Evolutionary conservation across 1,139 yeast genomes (phyloP).

Genomic region (Pichia sp.): DNA sequence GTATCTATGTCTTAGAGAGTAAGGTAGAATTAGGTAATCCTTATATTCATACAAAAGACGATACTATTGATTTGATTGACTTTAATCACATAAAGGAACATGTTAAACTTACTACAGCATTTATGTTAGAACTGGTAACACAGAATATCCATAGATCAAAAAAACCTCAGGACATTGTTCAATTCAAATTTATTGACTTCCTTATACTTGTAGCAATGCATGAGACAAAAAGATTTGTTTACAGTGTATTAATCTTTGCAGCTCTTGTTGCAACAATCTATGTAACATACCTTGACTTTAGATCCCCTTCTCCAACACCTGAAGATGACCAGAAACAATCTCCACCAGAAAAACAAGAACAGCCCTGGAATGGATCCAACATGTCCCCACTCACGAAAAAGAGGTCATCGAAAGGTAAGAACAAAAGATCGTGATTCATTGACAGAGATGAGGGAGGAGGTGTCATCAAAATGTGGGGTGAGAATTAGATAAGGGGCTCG

Average conservation of each 20-base stretch:
- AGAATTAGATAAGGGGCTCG: neutral
- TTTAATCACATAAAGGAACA: constrained; percentile 75
- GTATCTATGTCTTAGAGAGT: constrained; percentile 75
- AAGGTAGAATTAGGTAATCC: constrained; percentile 57
- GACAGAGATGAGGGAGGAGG: neutral
- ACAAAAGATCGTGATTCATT: neutral
- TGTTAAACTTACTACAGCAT: constrained; percentile 65
- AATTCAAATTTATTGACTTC: constrained; percentile 17
- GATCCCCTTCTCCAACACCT: neutral
- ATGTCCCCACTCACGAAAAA: neutral
- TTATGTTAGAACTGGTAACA: constrained; percentile 52
- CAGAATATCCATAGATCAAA: neutral
- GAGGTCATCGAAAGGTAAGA: neutral
- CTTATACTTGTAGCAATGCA: constrained; percentile 16
- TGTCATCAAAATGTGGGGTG: neutral
- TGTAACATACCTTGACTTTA: constrained; percentile 6
- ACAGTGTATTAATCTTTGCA: constrained; percentile 12
- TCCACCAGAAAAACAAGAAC: too few species aligned
- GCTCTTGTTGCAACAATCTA: constrained; percentile 4
- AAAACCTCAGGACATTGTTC: constrained; percentile 2
- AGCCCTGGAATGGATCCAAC: neutral
- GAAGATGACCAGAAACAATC: neutral
- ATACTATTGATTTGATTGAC: constrained; percentile 74
- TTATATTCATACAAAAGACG: constrained; percentile 68
- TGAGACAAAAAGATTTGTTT: constrained; percentile 16